Conservation (phyloP, 2,329 filamentous ascomycete species). For the Didymella exigua region DNA sequence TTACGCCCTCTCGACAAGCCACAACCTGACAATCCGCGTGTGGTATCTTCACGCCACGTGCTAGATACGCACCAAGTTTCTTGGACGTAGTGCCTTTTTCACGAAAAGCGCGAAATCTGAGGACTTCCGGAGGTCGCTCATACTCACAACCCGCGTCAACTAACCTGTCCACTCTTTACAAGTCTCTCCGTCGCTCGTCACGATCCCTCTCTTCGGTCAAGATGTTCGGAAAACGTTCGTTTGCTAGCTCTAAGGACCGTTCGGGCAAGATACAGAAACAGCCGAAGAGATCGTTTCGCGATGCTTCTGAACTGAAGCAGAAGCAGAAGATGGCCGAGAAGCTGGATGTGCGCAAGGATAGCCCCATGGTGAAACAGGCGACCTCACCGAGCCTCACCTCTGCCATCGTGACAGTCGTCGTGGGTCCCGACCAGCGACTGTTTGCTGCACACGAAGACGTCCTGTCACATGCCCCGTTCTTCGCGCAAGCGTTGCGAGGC, state of each 20-base stretch:
- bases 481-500: constrained; percentile 72
- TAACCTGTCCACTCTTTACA: constrained; percentile 54
- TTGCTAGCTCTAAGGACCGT: constrained; percentile 76
- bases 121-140: constrained; percentile 61
- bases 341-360: constrained; percentile 64
- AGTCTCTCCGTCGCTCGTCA: constrained; percentile 52
- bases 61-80: constrained; percentile 47
- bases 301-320: constrained; percentile 72
- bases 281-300: constrained; percentile 75
- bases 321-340: constrained; percentile 82
- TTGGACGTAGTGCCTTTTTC: constrained; percentile 44
- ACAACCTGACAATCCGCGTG: constrained; percentile 50
- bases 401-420: constrained; percentile 84
- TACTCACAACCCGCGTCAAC: constrained; percentile 59
- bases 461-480: constrained; percentile 83
- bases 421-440: constrained; percentile 83
- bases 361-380: constrained; percentile 55
- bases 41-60: constrained; percentile 45
- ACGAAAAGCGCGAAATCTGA: constrained; percentile 45
- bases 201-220: constrained; percentile 53
- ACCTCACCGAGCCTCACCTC: constrained; percentile 61
- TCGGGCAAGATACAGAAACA: constrained; percentile 87
- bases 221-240: constrained; percentile 90
- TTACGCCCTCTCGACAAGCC: constrained; percentile 49
- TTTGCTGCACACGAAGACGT: constrained; percentile 97